Evolutionary conservation across 2,329 filamentous ascomycete species (phyloP).

Genomic region (Clonostachys chloroleuca): DNA sequence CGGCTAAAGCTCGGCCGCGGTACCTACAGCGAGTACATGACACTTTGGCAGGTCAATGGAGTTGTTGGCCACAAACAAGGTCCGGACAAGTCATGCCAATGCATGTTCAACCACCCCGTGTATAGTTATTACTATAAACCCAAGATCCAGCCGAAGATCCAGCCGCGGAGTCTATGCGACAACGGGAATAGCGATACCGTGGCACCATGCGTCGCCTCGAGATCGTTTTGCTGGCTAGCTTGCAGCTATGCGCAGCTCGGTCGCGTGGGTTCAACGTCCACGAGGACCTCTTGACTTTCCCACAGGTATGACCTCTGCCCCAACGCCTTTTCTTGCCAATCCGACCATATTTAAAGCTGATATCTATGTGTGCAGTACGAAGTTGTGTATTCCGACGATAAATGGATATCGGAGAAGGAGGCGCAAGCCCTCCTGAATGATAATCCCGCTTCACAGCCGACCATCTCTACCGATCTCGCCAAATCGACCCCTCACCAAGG

Average conservation of each 20-base stretch:
- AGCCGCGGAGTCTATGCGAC: too few relatives aligned
- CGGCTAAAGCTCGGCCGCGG: too few relatives aligned
- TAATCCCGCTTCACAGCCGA: slow-evolving; percentile 21
- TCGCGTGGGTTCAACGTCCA: slow-evolving; percentile 73
- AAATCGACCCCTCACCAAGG: slow-evolving; percentile 22
- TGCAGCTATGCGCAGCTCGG: slow-evolving; percentile 41
- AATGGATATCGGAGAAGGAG: slow-evolving; percentile 65
- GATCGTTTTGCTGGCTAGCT: slow-evolving; percentile 34
- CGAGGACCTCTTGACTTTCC: slow-evolving; percentile 82
- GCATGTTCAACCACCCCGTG: too few relatives aligned
- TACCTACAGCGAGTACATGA: too few relatives aligned
- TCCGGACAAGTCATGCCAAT: too few relatives aligned
- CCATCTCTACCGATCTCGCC: slow-evolving; percentile 32
- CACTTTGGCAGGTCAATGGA: too few relatives aligned
- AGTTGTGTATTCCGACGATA: slow-evolving; percentile 66
- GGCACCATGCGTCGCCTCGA: slow-evolving; percentile 46
- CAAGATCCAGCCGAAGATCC: too few relatives aligned
- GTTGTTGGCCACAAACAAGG: too few relatives aligned
- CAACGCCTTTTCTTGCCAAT: not conserved
- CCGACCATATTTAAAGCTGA: not conserved
- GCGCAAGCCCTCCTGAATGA: slow-evolving; percentile 56
- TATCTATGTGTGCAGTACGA: slow-evolving; percentile 59
- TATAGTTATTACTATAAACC: too few relatives aligned
- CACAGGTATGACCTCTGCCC: slow-evolving; percentile 57
- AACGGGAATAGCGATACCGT: too few relatives aligned